Percentiles rank a stretch among this genome's conserved stretches.
phyloP scores from a whole-genome alignment of 2,329 filamentous ascomycete genomes.

The Pseudodiploospora longispora region DNA sequence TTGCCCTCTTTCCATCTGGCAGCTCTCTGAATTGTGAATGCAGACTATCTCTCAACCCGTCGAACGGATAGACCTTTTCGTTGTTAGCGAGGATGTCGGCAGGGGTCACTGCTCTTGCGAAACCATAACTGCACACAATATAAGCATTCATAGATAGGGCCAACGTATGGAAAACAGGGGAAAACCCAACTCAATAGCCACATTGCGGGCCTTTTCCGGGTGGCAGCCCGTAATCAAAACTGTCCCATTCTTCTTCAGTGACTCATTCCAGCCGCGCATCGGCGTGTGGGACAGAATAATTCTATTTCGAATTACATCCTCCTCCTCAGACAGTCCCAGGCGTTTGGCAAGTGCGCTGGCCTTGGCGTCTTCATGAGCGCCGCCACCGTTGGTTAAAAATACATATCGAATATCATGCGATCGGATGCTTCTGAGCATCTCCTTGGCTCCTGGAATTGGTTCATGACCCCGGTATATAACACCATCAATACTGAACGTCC shows the following conservation, averaged over 20 bases:
- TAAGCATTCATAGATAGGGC: constrained; percentile 1
- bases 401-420: constrained; percentile 79
- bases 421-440: constrained; percentile 67
- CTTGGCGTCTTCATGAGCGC: constrained; percentile 58
- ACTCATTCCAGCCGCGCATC: constrained; percentile 51
- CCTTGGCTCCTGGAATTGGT: constrained; percentile 68
- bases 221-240: constrained; percentile 68
- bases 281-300: constrained; percentile 82
- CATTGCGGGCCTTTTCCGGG: constrained; percentile 56
- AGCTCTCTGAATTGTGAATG: constrained; percentile 21
- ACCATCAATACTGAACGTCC: constrained; percentile 62
- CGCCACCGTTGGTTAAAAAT: constrained; percentile 90
- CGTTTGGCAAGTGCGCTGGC: constrained; percentile 25
- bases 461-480: constrained; percentile 81
- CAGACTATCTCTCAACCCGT: constrained; percentile 28
- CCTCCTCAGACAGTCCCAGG: constrained; percentile 21
- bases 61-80: constrained; percentile 77
- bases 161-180: constrained; percentile 1
- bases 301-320: constrained; percentile 25
- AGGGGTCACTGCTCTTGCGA: constrained; percentile 74
- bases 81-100: constrained; percentile 72
- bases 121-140: constrained; percentile 48
- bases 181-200: constrained; percentile 55
- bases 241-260: constrained; percentile 36
- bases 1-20: constrained; percentile 25